Conservation (phyloP, 192 early-diverging fungal genomes). For the Helicostylum pulchrum region DNA sequence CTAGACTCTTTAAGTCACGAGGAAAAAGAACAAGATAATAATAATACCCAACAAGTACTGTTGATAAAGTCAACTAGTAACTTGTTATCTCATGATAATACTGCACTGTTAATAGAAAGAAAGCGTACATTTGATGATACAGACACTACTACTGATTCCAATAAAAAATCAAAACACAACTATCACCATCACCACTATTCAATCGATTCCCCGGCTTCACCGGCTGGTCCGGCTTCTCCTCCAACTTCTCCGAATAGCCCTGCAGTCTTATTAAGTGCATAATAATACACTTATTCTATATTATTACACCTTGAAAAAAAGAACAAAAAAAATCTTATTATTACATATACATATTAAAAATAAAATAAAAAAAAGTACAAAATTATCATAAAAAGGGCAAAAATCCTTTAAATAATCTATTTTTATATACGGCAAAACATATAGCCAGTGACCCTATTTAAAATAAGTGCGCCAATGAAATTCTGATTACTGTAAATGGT, state of each 20-base stretch:
- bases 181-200: not conserved
- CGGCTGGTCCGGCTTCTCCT: conserved; percentile 19
- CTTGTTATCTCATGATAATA: not conserved
- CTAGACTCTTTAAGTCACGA: not conserved
- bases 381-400: too few species aligned
- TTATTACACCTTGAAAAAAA: too few species aligned
- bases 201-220: conserved; percentile 14
- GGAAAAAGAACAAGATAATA: not conserved
- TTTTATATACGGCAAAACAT: too few species aligned
- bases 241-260: conserved; percentile 11
- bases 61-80: not conserved
- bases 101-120: not conserved
- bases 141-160: not conserved
- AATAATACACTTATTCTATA: not conserved
- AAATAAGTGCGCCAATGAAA: too few species aligned
- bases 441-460: too few species aligned
- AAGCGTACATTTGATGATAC: not conserved
- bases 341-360: too few species aligned
- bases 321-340: too few species aligned
- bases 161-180: not conserved
- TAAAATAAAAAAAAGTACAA: too few species aligned
- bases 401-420: too few species aligned
- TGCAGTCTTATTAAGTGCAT: conserved; percentile 18
- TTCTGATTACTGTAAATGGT: too few species aligned
- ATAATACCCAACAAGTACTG: not conserved